These are phyloP conservation scores for Wallacemonas sp. DNA, from an alignment of 208 protist species.

Conservation along the genomic window DNA sequence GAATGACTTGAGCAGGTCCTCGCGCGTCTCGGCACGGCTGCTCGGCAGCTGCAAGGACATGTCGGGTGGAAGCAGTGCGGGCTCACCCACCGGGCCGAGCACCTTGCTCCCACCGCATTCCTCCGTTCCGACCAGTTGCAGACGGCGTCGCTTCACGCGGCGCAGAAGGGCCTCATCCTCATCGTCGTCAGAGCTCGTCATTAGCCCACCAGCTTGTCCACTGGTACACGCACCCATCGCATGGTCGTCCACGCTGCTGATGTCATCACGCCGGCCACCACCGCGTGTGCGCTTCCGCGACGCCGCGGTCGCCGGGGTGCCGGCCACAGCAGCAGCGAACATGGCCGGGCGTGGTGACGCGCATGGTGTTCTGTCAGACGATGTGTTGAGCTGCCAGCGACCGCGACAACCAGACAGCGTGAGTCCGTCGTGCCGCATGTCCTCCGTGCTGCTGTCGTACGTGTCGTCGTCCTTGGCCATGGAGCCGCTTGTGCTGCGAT, in stretches of 20 bases:
- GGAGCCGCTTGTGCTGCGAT: not conserved
- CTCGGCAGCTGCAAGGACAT: constrained; percentile 42
- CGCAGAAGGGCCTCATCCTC: constrained; percentile 21
- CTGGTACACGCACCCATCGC: not conserved
- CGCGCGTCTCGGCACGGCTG: constrained; percentile 53
- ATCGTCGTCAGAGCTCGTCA: constrained; percentile 14
- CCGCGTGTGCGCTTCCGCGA: not conserved
- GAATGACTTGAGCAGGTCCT: constrained; percentile 53
- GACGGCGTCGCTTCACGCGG: constrained; percentile 27
- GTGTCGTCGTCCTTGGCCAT: not conserved
- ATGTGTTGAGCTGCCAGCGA: not conserved
- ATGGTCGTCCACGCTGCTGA: not conserved
- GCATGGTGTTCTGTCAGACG: not conserved
- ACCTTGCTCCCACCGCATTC: constrained; percentile 52
- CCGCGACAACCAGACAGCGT: too few relatives aligned
- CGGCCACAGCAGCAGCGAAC: too few relatives aligned
- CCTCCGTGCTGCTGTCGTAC: constrained; percentile 12
- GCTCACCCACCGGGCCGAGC: constrained; percentile 43
- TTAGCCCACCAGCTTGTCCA: not conserved
- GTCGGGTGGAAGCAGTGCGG: constrained; percentile 17
- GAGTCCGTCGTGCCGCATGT: not conserved
- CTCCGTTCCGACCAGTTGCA: constrained; percentile 18
- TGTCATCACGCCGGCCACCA: too few relatives aligned
- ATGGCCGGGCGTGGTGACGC: too few relatives aligned
- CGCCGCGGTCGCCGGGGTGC: too few relatives aligned